These are phyloP conservation scores for Lipomyces anomalus DNA, from an alignment of 805 yeast species.

Conservation along the genomic window DNA sequence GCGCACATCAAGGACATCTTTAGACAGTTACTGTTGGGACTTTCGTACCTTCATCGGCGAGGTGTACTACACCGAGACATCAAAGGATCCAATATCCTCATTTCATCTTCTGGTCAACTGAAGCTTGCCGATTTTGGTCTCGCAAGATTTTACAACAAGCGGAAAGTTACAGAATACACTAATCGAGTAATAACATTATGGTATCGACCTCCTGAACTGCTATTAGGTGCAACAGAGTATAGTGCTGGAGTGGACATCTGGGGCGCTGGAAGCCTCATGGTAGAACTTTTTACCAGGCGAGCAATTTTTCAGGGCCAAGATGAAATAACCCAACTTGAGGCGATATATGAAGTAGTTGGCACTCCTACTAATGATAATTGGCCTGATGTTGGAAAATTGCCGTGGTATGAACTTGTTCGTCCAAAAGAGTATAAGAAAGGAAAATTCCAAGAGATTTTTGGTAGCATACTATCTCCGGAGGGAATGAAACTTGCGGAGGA, in stretches of 20 bases:
- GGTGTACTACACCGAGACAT: slow-evolving; percentile 79
- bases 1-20: slow-evolving; percentile 79
- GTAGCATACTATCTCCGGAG: slow-evolving; percentile 28
- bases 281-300: slow-evolving; percentile 67
- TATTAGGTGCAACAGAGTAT: slow-evolving; percentile 85
- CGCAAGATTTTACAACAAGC: slow-evolving; percentile 46
- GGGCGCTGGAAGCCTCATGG: slow-evolving; percentile 91
- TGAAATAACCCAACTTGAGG: slow-evolving; percentile 75
- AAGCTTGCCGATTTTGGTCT: slow-evolving; percentile 95
- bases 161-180: slow-evolving; percentile 68
- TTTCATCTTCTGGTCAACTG: slow-evolving; percentile 68
- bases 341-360: slow-evolving; percentile 80
- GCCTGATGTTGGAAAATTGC: slow-evolving; percentile 73
- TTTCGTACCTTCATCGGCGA: slow-evolving; percentile 67
- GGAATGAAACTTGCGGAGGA: slow-evolving; percentile 57
- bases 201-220: slow-evolving; percentile 95
- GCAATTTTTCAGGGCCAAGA: slow-evolving; percentile 86
- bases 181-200: slow-evolving; percentile 93
- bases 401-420: slow-evolving; percentile 86
- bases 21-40: slow-evolving; percentile 71
- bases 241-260: slow-evolving; percentile 90
- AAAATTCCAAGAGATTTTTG: slow-evolving; percentile 41
- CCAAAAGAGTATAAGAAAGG: slow-evolving; percentile 41
- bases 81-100: slow-evolving; percentile 89
- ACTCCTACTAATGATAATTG: slow-evolving; percentile 68